Evolutionary conservation across 306 rosid species (phyloP).

Genomic region (Dalbergia cultrata): DNA sequence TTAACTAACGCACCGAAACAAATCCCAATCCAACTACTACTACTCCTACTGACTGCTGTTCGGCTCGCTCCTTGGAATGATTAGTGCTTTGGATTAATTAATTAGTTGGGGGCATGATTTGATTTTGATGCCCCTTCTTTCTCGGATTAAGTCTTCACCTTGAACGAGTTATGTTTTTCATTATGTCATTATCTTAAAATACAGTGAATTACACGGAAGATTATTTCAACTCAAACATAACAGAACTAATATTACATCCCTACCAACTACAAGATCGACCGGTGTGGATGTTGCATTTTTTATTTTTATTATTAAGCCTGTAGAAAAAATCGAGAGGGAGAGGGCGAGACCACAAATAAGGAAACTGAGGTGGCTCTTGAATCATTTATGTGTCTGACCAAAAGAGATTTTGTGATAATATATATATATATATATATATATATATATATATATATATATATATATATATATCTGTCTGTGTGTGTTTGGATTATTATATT

Average conservation of each 20-base stretch:
- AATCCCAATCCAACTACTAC: conserved; percentile 3
- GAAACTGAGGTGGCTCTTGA: neutral
- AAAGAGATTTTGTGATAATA: too few species aligned
- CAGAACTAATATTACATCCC: neutral
- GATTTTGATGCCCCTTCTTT: neutral
- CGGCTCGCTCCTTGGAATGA: neutral
- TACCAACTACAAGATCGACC: neutral
- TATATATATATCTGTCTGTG: too few species aligned
- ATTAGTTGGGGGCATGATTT: neutral
- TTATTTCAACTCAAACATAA: neutral
- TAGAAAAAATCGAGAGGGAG: too few species aligned
- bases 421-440: too few species aligned
- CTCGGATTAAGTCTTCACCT: conserved; percentile 17
- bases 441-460: too few species aligned
- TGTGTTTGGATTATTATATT: too few species aligned
- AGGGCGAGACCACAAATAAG: too few species aligned
- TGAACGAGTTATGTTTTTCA: neutral
- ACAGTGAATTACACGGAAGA: neutral
- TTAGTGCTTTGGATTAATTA: neutral
- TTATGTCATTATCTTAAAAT: neutral
- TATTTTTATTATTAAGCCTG: too few species aligned
- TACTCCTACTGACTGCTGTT: neutral
- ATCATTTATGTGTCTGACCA: neutral
- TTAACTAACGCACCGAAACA: conserved; percentile 4
- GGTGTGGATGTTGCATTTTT: too few species aligned